Conservation (phyloP, 1,139 yeast genomes). For the Sugiyamaella japonica region DNA sequence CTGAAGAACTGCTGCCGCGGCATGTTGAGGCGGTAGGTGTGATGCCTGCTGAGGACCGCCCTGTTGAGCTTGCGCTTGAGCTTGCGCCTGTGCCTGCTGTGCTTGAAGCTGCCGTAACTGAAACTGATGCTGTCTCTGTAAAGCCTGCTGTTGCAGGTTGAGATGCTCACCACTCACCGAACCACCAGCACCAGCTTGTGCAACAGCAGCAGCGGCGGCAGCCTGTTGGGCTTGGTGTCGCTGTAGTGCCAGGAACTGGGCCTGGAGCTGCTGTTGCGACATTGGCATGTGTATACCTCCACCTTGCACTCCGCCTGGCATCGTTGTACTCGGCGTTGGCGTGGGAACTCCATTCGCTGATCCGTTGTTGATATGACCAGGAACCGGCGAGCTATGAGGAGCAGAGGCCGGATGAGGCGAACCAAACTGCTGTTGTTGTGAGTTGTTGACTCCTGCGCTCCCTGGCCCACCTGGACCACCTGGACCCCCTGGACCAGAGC, state of each 20-base stretch:
- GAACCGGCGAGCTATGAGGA: conserved; percentile 17
- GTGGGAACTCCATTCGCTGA: conserved; percentile 1
- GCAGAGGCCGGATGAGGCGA: conserved; percentile 18
- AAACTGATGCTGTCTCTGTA: conserved; percentile 17
- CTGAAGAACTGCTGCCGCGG: conserved; percentile 20
- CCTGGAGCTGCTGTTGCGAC: conserved; percentile 20
- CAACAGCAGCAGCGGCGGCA: conserved; percentile 10
- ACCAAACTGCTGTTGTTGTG: conserved; percentile 18
- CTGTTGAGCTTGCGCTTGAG: conserved; percentile 21
- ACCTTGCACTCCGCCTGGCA: conserved; percentile 3
- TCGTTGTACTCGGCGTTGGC: background rate
- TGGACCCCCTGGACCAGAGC: conserved; percentile 5
- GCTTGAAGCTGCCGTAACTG: conserved; percentile 15
- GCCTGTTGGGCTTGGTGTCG: conserved; percentile 20
- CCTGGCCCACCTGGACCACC: conserved; percentile 6
- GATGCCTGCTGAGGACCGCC: background rate
- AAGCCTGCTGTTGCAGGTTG: conserved; percentile 24
- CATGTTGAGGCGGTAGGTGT: conserved; percentile 1
- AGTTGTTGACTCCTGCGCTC: background rate
- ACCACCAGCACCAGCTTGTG: background rate
- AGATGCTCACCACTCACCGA: conserved; percentile 4
- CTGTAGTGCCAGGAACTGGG: conserved; percentile 18
- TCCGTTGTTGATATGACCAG: conserved; percentile 12
- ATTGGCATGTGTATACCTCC: conserved; percentile 12
- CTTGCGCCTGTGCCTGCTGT: conserved; percentile 17